Evolutionary conservation across 2,329 filamentous ascomycete genomes (phyloP).

Genomic region (Phialophora expanda): DNA sequence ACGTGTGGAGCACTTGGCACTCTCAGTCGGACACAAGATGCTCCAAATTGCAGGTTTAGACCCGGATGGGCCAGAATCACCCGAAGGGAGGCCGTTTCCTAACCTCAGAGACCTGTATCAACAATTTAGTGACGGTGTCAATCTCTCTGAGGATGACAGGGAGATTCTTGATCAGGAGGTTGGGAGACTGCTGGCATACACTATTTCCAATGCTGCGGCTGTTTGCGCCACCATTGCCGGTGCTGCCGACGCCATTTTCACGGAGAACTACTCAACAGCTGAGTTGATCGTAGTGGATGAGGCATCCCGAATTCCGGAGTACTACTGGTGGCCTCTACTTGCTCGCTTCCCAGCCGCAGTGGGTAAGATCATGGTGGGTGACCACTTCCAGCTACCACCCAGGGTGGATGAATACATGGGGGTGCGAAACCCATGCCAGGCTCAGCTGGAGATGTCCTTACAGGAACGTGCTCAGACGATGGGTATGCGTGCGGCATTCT

Average conservation of each 20-base stretch:
- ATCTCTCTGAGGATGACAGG: not conserved
- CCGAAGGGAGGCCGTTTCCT: not conserved
- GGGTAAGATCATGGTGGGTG: constrained; percentile 22
- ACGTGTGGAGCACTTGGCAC: constrained; percentile 17
- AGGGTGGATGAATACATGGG: not conserved
- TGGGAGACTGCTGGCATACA: not conserved
- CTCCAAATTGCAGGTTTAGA: constrained; percentile 17
- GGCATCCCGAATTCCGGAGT: constrained; percentile 22
- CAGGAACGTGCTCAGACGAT: not conserved
- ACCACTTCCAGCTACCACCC: constrained; percentile 14
- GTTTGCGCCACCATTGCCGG: constrained; percentile 22
- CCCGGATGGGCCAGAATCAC: not conserved
- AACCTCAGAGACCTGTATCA: not conserved
- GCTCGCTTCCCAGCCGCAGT: constrained; percentile 13
- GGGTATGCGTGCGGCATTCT: constrained; percentile 11
- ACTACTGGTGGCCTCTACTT: constrained; percentile 21
- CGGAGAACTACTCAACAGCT: constrained; percentile 9
- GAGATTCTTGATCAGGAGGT: not conserved
- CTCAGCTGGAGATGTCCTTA: not conserved
- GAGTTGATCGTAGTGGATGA: constrained; percentile 26
- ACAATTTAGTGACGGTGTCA: not conserved
- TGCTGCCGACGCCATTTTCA: constrained; percentile 10
- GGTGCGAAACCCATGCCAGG: not conserved
- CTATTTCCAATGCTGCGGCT: constrained; percentile 15
- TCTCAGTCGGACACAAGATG: constrained; percentile 23